A percentile compares a stretch with the other conserved stretches of the same genome.
Evolutionary conservation across 2,329 filamentous ascomycete genomes (phyloP).

Genomic region (Cladophialophora immunda): DNA sequence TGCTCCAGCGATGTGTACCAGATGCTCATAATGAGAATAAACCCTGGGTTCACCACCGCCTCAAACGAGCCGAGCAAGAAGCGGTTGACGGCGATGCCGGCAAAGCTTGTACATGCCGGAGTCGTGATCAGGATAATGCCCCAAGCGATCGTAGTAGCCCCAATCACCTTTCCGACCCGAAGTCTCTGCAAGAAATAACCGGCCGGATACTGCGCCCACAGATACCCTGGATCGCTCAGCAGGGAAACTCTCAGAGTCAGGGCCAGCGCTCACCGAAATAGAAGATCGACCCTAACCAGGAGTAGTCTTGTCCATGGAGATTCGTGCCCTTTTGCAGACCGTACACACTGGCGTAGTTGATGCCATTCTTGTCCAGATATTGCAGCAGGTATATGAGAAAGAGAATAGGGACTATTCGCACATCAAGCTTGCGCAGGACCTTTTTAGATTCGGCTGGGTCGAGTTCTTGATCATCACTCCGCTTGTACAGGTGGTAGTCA

Average conservation of each 20-base stretch:
- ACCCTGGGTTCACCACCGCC: constrained; percentile 47
- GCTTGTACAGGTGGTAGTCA: constrained; percentile 50
- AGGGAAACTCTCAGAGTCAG: neutral
- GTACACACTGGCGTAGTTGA: constrained; percentile 57
- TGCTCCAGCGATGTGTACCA: constrained; percentile 39
- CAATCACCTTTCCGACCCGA: constrained; percentile 59
- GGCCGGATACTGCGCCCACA: constrained; percentile 61
- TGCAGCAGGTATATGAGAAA: constrained; percentile 38
- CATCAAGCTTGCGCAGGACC: constrained; percentile 38
- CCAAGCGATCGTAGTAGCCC: constrained; percentile 43
- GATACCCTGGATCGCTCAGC: constrained; percentile 46
- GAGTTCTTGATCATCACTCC: constrained; percentile 41
- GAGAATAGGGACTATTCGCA: constrained; percentile 35
- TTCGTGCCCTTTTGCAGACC: constrained; percentile 42
- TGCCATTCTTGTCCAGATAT: constrained; percentile 39
- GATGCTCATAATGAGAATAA: constrained; percentile 41
- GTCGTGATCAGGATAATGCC: constrained; percentile 35
- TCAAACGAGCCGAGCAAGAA: constrained; percentile 35
- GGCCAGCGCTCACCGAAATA: constrained; percentile 49
- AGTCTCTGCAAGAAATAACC: constrained; percentile 59
- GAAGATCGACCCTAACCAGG: constrained; percentile 58
- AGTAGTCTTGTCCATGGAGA: constrained; percentile 56
- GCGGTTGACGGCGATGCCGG: constrained; percentile 33
- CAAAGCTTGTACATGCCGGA: constrained; percentile 31
- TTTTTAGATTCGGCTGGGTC: constrained; percentile 35